Evolutionary conservation across 352 stramenopile species (phyloP).

Genomic region (Aphanomyces euteiches): DNA sequence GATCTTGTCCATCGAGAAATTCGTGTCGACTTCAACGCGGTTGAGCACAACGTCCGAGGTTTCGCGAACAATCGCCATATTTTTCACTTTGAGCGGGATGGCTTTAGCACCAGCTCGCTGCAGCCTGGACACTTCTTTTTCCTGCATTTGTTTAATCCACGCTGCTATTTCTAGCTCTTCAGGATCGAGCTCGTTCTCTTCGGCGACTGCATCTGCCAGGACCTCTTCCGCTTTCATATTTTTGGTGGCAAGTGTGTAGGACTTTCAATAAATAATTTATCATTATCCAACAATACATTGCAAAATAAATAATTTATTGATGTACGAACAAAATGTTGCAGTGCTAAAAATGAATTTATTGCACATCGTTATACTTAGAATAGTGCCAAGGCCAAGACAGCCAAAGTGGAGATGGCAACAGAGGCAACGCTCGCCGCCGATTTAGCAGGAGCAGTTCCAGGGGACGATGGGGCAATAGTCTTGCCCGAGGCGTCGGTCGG

Average conservation of each 20-base stretch:
- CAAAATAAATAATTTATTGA: too few relatives aligned
- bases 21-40: constrained; percentile 23
- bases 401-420: too few relatives aligned
- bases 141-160: constrained; percentile 7
- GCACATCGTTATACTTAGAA: too few relatives aligned
- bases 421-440: too few relatives aligned
- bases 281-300: too few relatives aligned
- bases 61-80: constrained; percentile 22
- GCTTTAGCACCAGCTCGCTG: constrained; percentile 6
- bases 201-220: not conserved
- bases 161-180: not conserved
- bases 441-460: too few relatives aligned
- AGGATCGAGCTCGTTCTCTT: constrained; percentile 10
- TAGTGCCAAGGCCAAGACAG: too few relatives aligned
- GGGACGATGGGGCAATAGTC: not conserved
- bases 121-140: not conserved
- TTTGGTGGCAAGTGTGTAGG: not conserved
- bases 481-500: constrained; percentile 18
- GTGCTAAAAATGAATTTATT: too few relatives aligned
- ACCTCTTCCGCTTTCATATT: not conserved
- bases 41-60: constrained; percentile 11
- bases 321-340: too few relatives aligned
- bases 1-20: constrained; percentile 22
- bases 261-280: too few relatives aligned
- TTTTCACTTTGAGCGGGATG: constrained; percentile 13